A percentile compares a stretch with the other conserved stretches of the same genome.
Conservation (phyloP, 495 filamentous ascomycete species). For the Halenospora varia region DNA sequence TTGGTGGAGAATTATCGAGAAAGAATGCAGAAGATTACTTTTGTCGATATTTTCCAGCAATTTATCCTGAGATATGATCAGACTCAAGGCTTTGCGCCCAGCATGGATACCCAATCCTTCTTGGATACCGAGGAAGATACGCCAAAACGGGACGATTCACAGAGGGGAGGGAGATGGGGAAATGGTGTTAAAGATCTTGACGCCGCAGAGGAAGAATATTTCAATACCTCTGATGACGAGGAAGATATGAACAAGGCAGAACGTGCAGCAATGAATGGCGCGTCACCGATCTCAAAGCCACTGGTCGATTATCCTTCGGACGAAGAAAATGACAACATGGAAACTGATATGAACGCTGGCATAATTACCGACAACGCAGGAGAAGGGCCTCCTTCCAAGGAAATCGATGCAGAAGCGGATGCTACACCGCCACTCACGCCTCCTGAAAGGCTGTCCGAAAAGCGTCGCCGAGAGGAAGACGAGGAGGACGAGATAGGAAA, state of each 20-base stretch:
- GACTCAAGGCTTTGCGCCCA: constrained; percentile 60
- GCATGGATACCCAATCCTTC: constrained; percentile 45
- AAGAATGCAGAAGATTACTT: constrained; percentile 70
- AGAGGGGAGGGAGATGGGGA: constrained; percentile 64
- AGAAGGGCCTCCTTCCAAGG: not conserved
- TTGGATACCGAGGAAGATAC: constrained; percentile 45
- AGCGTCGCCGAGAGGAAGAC: constrained; percentile 82
- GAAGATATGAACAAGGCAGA: constrained; percentile 50
- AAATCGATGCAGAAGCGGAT: not conserved
- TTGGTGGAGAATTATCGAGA: constrained; percentile 87
- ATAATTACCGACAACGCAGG: constrained; percentile 7
- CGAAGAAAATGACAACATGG: constrained; percentile 59
- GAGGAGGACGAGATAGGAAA: constrained; percentile 82
- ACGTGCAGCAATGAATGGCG: constrained; percentile 33
- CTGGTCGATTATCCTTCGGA: constrained; percentile 91
- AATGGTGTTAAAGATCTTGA: constrained; percentile 76
- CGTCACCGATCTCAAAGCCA: constrained; percentile 60
- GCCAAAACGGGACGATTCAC: constrained; percentile 49
- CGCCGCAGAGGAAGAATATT: constrained; percentile 86
- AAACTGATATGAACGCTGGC: constrained; percentile 19
- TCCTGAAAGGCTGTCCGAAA: constrained; percentile 81
- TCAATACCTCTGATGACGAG: constrained; percentile 86
- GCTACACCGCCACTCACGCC: constrained; percentile 32
- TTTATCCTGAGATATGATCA: constrained; percentile 80
- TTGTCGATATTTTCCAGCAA: constrained; percentile 80